Evolutionary conservation across 192 early-diverging fungal genomes (phyloP).

Genomic region (Backusella morwellensis): DNA sequence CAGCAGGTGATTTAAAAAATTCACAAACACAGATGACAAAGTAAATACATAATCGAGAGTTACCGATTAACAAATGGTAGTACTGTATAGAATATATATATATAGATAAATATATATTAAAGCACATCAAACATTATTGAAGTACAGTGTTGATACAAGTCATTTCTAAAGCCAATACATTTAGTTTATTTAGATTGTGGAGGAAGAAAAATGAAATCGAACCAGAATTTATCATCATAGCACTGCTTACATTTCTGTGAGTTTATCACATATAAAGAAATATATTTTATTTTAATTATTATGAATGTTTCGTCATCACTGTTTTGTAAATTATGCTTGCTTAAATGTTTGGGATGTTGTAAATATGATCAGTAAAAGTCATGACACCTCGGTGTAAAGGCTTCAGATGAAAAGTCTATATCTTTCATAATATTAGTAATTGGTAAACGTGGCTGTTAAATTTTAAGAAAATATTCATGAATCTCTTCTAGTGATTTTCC

Average conservation of each 20-base stretch:
- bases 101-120: background rate
- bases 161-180: too few relatives aligned
- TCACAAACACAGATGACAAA: background rate
- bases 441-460: background rate
- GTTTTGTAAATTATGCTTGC: background rate
- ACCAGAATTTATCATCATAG: too few relatives aligned
- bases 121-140: background rate
- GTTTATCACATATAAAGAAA: too few relatives aligned
- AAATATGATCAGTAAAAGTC: background rate
- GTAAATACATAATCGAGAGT: background rate
- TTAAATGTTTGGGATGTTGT: background rate
- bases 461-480: slow-evolving; percentile 38
- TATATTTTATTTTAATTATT: too few relatives aligned
- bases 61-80: background rate
- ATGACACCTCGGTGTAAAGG: background rate
- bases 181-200: too few relatives aligned
- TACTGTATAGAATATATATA: background rate
- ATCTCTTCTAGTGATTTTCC: slow-evolving; percentile 46
- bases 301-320: too few relatives aligned
- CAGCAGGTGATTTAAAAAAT: background rate
- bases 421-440: background rate
- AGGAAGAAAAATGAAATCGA: too few relatives aligned
- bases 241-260: too few relatives aligned
- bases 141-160: background rate
- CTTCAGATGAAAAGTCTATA: background rate